These are phyloP conservation scores for Mycena chlorophos DNA, from an alignment of 768 basidiomycete genomes.

Conservation along the genomic window DNA sequence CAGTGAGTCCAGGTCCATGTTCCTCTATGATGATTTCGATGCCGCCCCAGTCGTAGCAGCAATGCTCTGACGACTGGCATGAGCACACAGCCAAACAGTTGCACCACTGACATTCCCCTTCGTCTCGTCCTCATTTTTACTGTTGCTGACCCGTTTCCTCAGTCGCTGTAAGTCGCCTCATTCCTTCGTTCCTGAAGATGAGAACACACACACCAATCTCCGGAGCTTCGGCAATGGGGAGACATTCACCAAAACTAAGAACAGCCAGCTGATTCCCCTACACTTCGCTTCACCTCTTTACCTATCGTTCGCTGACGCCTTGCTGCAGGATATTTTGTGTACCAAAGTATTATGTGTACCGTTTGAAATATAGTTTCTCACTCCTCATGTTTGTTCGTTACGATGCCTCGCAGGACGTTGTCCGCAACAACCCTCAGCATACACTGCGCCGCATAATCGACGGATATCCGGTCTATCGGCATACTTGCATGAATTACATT, in stretches of 20 bases:
- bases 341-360: too few species aligned
- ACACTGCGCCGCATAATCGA: not conserved
- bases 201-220: conserved; percentile 45
- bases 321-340: not conserved
- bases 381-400: too few species aligned
- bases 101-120: conserved; percentile 54
- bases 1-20: conserved; percentile 31
- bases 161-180: conserved; percentile 20
- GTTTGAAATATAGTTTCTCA: too few species aligned
- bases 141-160: conserved; percentile 9
- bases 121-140: conserved; percentile 4
- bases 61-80: conserved; percentile 61
- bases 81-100: conserved; percentile 69
- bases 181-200: conserved; percentile 37
- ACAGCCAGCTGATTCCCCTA: conserved; percentile 59
- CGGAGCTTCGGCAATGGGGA: conserved; percentile 50
- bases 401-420: too few species aligned
- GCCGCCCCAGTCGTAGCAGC: conserved; percentile 76
- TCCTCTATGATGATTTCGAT: conserved; percentile 57
- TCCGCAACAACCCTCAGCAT: too few species aligned
- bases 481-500: not conserved
- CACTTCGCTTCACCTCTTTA: not conserved
- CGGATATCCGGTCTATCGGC: not conserved
- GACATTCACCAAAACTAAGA: conserved; percentile 53
- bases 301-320: not conserved